A percentile compares a stretch with the other conserved stretches of the same genome.
Conservation (phyloP, 495 filamentous ascomycete genomes). For the Xylona heveae region DNA sequence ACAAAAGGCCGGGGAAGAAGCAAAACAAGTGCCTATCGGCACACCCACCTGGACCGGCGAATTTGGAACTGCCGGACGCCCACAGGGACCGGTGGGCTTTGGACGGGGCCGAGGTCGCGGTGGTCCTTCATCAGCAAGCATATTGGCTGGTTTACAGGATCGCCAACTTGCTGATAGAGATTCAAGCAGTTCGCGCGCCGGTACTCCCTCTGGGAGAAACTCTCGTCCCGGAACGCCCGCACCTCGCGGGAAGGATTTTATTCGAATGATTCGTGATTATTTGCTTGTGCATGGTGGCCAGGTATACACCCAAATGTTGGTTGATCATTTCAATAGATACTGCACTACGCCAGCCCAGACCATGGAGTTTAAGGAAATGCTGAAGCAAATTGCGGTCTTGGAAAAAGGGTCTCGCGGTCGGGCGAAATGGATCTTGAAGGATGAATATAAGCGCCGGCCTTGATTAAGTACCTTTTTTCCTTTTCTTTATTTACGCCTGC, state of each 20-base stretch:
- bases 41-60: constrained; percentile 88
- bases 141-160: constrained; percentile 37
- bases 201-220: constrained; percentile 14
- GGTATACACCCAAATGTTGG: constrained; percentile 51
- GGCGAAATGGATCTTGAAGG: constrained; percentile 38
- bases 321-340: constrained; percentile 58
- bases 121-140: constrained; percentile 28
- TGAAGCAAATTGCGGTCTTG: constrained; percentile 34
- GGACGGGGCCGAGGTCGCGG: constrained; percentile 8
- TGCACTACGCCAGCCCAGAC: constrained; percentile 30
- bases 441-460: constrained; percentile 23
- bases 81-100: constrained; percentile 16
- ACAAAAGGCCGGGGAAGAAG: constrained; percentile 46
- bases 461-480: neutral
- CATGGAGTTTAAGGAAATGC: constrained; percentile 40
- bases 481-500: neutral
- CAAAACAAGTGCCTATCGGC: constrained; percentile 50
- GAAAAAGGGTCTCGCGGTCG: constrained; percentile 29
- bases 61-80: constrained; percentile 48
- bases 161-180: constrained; percentile 24
- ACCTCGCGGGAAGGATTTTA: constrained; percentile 31
- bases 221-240: constrained; percentile 10
- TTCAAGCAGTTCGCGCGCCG: constrained; percentile 5
- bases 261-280: constrained; percentile 52
- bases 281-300: constrained; percentile 47